These are phyloP conservation scores for Meredithiella fracta DNA, from an alignment of 2,329 filamentous ascomycete genomes.

Conservation along the genomic window DNA sequence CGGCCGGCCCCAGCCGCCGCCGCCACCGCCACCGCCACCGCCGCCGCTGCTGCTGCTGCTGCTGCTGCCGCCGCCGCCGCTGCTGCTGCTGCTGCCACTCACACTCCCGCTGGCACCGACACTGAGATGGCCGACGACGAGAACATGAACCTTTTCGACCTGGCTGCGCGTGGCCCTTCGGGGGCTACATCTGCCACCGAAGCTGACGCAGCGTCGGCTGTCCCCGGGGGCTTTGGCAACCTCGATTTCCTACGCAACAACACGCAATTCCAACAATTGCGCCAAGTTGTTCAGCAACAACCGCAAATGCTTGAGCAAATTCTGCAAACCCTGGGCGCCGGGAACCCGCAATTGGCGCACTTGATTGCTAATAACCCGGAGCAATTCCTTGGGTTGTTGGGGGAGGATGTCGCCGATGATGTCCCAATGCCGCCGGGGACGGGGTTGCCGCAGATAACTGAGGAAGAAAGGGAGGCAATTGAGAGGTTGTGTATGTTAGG, in stretches of 20 bases:
- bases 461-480: constrained; percentile 92
- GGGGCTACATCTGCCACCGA: constrained; percentile 29
- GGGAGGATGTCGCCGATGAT: constrained; percentile 75
- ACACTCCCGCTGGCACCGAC: constrained; percentile 24
- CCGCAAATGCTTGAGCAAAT: constrained; percentile 98
- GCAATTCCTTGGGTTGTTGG: constrained; percentile 77
- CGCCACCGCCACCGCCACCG: constrained; percentile 26
- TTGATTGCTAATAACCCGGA: constrained; percentile 85
- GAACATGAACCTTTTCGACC: constrained; percentile 78
- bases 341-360: constrained; percentile 86
- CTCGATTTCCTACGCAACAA: constrained; percentile 91
- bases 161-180: constrained; percentile 58
- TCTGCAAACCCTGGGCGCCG: constrained; percentile 82
- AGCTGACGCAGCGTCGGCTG: constrained; percentile 34
- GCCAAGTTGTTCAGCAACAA: constrained; percentile 92
- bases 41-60: constrained; percentile 24
- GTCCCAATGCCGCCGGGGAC: constrained; percentile 75
- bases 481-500: constrained; percentile 64
- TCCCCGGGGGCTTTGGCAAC: constrained; percentile 47
- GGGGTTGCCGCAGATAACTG: constrained; percentile 76
- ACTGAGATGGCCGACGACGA: constrained; percentile 37
- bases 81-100: constrained; percentile 26
- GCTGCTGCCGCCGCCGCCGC: constrained; percentile 32
- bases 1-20: constrained; percentile 30
- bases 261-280: constrained; percentile 92